Conservation (phyloP, 148 eudicot genomes). For the Persicaria tinctoria region DNA sequence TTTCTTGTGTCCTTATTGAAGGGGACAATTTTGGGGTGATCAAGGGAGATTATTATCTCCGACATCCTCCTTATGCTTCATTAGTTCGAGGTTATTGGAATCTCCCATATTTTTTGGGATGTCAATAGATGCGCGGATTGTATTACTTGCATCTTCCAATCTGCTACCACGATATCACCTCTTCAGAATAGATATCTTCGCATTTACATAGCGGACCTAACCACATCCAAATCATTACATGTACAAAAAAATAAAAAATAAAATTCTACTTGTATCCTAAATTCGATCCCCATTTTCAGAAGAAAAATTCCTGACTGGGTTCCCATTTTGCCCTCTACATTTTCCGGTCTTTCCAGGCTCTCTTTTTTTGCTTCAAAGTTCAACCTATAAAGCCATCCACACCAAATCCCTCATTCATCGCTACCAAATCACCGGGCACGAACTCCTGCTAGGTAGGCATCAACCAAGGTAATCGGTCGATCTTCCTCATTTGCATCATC, state of each 20-base stretch:
- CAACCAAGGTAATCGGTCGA: conserved; percentile 11
- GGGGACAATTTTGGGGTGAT: too few species aligned
- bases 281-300: background rate
- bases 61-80: too few species aligned
- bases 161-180: too few species aligned
- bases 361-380: background rate
- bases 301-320: background rate
- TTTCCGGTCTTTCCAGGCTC: conserved; percentile 1
- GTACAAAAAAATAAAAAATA: background rate
- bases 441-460: background rate
- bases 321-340: background rate
- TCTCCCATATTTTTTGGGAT: too few species aligned
- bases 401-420: conserved; percentile 7
- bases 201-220: too few species aligned
- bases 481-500: background rate
- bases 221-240: background rate
- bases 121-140: too few species aligned
- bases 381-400: conserved; percentile 6
- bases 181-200: too few species aligned
- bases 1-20: too few species aligned
- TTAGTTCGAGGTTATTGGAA: too few species aligned
- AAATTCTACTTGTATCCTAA: background rate
- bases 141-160: too few species aligned
- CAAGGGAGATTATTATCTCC: too few species aligned
- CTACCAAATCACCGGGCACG: background rate